phyloP scores from a whole-genome alignment of 2,329 filamentous ascomycete genomes.

The Verruconis gallopava region DNA sequence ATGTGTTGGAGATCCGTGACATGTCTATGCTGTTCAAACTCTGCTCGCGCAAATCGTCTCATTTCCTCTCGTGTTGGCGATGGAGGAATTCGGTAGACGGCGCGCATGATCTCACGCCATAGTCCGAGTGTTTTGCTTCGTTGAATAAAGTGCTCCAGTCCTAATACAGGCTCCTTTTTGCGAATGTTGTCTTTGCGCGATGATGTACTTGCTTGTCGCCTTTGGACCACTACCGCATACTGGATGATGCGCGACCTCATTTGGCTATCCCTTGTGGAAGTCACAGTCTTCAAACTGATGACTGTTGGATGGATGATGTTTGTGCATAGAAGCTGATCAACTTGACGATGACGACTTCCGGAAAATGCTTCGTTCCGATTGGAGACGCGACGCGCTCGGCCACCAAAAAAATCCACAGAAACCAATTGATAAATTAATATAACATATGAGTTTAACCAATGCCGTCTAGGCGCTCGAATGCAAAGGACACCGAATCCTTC shows the following conservation, averaged over 20 bases:
- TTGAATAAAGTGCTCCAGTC: constrained; percentile 32
- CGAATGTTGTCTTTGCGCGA: neutral
- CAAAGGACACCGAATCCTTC: neutral
- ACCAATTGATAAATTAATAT: no score
- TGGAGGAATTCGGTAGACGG: constrained; percentile 25
- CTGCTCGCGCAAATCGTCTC: constrained; percentile 33
- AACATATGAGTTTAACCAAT: no score
- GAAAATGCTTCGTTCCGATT: no score
- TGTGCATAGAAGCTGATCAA: no score
- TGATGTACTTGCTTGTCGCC: neutral
- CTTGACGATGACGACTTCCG: no score
- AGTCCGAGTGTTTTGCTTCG: constrained; percentile 32
- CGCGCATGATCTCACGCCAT: constrained; percentile 35
- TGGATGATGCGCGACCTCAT: no score
- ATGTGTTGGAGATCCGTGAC: constrained; percentile 25
- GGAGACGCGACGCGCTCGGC: no score
- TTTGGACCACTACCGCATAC: no score
- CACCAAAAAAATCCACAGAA: no score
- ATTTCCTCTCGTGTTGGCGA: constrained; percentile 29
- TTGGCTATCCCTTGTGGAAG: no score
- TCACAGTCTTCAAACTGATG: no score
- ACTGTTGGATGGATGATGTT: no score
- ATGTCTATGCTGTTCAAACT: constrained; percentile 34
- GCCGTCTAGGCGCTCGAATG: neutral
- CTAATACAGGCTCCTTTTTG: neutral